Conservation (phyloP, 208 protist genomes). For the Wallacemonas sp. region DNA sequence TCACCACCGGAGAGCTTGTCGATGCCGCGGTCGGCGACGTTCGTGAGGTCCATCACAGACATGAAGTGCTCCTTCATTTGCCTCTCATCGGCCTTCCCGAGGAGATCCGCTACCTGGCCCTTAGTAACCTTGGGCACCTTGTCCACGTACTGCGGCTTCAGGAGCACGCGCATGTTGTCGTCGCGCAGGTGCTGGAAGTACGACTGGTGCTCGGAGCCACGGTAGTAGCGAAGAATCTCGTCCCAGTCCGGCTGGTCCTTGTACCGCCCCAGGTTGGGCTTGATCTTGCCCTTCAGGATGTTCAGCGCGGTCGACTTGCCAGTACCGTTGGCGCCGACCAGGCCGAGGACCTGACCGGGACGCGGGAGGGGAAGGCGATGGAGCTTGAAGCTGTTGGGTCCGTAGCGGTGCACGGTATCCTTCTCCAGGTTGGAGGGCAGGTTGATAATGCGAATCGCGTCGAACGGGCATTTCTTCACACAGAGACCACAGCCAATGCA, state of each 20-base stretch:
- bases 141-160: conserved; percentile 99
- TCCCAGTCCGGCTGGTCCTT: conserved; percentile 97
- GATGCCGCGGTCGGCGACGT: conserved; percentile 94
- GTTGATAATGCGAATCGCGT: conserved; percentile 99
- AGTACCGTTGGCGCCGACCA: conserved; percentile 99
- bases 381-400: conserved; percentile 99
- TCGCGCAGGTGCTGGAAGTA: conserved; percentile 99
- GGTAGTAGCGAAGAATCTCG: conserved; percentile 99
- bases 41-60: conserved; percentile 92
- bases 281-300: conserved; percentile 98
- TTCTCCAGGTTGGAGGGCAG: conserved; percentile 98
- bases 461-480: conserved; percentile 99
- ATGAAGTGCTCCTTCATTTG: conserved; percentile 84
- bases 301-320: conserved; percentile 99
- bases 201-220: conserved; percentile 99
- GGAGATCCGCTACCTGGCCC: conserved; percentile 92
- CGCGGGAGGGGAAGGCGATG: conserved; percentile 98
- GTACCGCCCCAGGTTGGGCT: conserved; percentile 99
- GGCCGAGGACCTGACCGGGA: conserved; percentile 99
- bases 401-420: conserved; percentile 99
- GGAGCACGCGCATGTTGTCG: conserved; percentile 97
- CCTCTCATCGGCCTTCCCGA: conserved; percentile 92
- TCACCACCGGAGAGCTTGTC: conserved; percentile 99
- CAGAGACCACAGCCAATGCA: conserved; percentile 99
- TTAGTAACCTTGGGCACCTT: conserved; percentile 98